A percentile compares a stretch with the other conserved stretches of the same genome.
These are phyloP conservation scores for Amphibolis antarctica DNA, from an alignment of 106 monocot genomes.

Conservation along the genomic window DNA sequence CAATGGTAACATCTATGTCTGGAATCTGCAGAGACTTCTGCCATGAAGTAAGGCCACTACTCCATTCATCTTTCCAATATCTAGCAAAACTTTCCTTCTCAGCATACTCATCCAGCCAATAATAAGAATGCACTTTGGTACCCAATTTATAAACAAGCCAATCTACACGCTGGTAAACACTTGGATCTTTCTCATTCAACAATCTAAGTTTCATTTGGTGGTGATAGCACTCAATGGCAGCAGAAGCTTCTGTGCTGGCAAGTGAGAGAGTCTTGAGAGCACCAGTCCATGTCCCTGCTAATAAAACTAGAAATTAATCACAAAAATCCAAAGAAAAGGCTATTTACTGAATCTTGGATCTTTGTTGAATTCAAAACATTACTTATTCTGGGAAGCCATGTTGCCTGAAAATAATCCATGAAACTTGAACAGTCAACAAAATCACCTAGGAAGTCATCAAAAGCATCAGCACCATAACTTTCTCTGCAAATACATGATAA, in stretches of 20 bases:
- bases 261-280: slow-evolving; percentile 54
- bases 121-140: slow-evolving; percentile 90
- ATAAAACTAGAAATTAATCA: not conserved
- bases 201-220: slow-evolving; percentile 68
- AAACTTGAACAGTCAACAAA: slow-evolving; percentile 67
- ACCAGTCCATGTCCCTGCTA: slow-evolving; percentile 50
- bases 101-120: slow-evolving; percentile 85
- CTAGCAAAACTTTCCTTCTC: slow-evolving; percentile 71
- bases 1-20: slow-evolving; percentile 46
- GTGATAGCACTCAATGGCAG: slow-evolving; percentile 86
- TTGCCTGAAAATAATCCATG: slow-evolving; percentile 72
- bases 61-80: slow-evolving; percentile 97
- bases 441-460: slow-evolving; percentile 55
- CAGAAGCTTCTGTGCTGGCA: slow-evolving; percentile 56
- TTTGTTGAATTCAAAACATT: not conserved
- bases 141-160: slow-evolving; percentile 87
- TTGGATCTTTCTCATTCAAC: slow-evolving; percentile 57
- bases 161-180: slow-evolving; percentile 60
- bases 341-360: not conserved
- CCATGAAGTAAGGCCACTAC: slow-evolving; percentile 72
- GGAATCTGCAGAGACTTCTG: slow-evolving; percentile 38
- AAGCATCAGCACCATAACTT: slow-evolving; percentile 29
- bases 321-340: not conserved
- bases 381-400: slow-evolving; percentile 88
- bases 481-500: slow-evolving; percentile 50